phyloP scores from a whole-genome alignment of 2,329 filamentous ascomycete genomes.

The Hymenoscyphus albidus region DNA sequence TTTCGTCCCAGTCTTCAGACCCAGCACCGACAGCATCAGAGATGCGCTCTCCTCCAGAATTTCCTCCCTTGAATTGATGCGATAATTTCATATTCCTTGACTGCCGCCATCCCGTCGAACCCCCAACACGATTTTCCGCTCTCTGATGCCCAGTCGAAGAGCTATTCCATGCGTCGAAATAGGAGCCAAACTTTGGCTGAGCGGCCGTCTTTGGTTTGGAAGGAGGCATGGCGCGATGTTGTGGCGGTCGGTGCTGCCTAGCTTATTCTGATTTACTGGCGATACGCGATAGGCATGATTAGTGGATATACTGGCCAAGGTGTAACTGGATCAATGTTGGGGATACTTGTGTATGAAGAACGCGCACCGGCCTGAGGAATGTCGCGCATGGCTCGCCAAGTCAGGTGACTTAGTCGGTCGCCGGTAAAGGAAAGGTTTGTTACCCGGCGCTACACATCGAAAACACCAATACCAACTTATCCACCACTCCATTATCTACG shows the following conservation, averaged over 20 bases:
- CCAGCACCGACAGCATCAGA: constrained; percentile 64
- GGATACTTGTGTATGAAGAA: not conserved
- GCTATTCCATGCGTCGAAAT: constrained; percentile 69
- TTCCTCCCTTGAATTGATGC: constrained; percentile 60
- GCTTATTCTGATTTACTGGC: not conserved
- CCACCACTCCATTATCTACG: too few relatives aligned
- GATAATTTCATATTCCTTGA: constrained; percentile 66
- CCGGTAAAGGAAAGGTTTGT: too few relatives aligned
- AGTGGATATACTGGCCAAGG: not conserved
- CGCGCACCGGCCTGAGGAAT: not conserved
- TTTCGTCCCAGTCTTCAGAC: constrained; percentile 51
- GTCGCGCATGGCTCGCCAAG: not conserved
- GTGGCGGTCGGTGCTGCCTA: not conserved
- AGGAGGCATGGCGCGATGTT: not conserved
- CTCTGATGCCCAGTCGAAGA: constrained; percentile 75
- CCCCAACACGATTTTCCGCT: constrained; percentile 61
- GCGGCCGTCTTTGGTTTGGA: constrained; percentile 24
- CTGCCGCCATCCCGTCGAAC: constrained; percentile 66
- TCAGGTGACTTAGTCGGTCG: not conserved
- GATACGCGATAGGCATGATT: not conserved
- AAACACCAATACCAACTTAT: too few relatives aligned
- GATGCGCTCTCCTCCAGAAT: constrained; percentile 55
- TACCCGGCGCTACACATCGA: too few relatives aligned
- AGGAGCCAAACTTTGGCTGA: constrained; percentile 40
- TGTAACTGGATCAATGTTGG: not conserved